Evolutionary conservation across 371 early-diverging fungal genomes (phyloP).

Genomic region (Chytridiales sp.): DNA sequence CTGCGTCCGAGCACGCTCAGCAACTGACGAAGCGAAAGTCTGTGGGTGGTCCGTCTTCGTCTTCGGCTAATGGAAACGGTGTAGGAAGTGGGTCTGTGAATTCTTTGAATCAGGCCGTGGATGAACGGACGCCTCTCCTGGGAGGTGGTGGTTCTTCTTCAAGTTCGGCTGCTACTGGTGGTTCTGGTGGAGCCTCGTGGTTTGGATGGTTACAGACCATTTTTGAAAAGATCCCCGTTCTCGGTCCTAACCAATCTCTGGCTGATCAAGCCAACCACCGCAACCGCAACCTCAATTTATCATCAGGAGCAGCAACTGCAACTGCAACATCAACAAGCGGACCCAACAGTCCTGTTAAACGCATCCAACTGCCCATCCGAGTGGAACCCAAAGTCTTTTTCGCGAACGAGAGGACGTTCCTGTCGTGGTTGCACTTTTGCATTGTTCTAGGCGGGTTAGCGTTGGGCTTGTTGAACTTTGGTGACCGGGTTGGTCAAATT

Average conservation of each 20-base stretch:
- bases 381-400: conserved; percentile 99
- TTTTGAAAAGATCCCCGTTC: conserved; percentile 9
- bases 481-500: conserved; percentile 50
- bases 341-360: conserved; percentile 31
- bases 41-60: too few relatives aligned
- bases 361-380: conserved; percentile 78
- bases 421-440: conserved; percentile 72
- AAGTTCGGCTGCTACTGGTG: background rate
- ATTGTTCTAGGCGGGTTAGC: conserved; percentile 58
- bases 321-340: too few relatives aligned
- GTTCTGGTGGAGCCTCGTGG: background rate
- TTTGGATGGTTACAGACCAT: too few relatives aligned
- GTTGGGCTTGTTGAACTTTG: conserved; percentile 52
- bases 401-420: conserved; percentile 99
- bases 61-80: too few relatives aligned
- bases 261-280: conserved; percentile 6
- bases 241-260: conserved; percentile 10
- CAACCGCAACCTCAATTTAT: too few relatives aligned
- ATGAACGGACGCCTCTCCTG: background rate
- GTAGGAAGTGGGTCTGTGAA: too few relatives aligned
- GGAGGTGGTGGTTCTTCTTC: background rate
- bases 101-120: too few relatives aligned
- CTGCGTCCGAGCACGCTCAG: too few relatives aligned
- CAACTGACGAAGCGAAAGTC: too few relatives aligned
- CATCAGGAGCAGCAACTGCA: too few relatives aligned